Percentiles rank a stretch among this genome's conserved stretches.
Evolutionary conservation across 2,329 filamentous ascomycete species (phyloP).

Genomic region (Penicillium sp.): DNA sequence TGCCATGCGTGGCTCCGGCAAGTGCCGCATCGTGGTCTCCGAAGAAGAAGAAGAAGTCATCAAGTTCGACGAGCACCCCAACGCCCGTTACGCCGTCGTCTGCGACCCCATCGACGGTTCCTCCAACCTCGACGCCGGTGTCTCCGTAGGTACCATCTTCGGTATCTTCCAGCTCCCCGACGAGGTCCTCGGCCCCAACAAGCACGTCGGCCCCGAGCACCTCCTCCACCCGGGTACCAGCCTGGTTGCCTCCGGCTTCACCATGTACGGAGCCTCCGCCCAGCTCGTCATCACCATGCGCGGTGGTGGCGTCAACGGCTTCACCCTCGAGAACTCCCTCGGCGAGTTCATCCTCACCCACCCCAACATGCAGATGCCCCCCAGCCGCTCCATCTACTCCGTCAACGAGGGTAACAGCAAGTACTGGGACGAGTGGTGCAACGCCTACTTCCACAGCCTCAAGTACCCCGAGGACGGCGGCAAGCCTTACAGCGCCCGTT

Average conservation of each 20-base stretch:
- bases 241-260: constrained; percentile 94
- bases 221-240: constrained; percentile 87
- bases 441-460: constrained; percentile 84
- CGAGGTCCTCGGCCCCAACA: constrained; percentile 50
- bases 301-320: constrained; percentile 88
- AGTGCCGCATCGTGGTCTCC: constrained; percentile 89
- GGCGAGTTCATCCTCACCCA: constrained; percentile 99
- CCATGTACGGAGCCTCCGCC: constrained; percentile 97
- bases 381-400: constrained; percentile 83
- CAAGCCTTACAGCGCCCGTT: constrained; percentile 92
- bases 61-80: constrained; percentile 73
- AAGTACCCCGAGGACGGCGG: constrained; percentile 71
- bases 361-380: constrained; percentile 87
- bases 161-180: constrained; percentile 88
- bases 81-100: constrained; percentile 85
- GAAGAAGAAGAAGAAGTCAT: constrained; percentile 96
- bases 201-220: constrained; percentile 67
- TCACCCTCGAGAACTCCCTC: constrained; percentile 93
- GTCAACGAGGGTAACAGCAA: constrained; percentile 98
- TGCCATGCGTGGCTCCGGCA: constrained; percentile 89
- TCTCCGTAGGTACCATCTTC: constrained; percentile 97
- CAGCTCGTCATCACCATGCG: constrained; percentile 98
- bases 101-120: constrained; percentile 98
- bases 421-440: constrained; percentile 90
- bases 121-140: constrained; percentile 95